Base-by-base conservation (phyloP, 108 stramenopile species). In the Schizochytrium sp. region DNA sequence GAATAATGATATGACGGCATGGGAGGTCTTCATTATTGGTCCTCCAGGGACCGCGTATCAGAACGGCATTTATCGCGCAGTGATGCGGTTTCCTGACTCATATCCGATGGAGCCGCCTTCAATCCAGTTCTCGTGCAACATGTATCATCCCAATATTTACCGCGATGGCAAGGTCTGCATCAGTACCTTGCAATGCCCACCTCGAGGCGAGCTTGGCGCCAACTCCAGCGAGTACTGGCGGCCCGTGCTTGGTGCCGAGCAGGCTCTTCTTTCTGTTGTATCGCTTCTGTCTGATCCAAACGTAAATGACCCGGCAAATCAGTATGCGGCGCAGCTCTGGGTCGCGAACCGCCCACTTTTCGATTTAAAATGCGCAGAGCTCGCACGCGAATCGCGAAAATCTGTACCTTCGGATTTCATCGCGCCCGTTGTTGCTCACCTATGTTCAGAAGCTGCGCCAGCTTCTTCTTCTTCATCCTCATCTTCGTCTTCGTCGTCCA, bases 91-190 rank as follows among this genome's bases (percentile, higher is more conserved):
- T 53, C 76, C 76, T 12, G 23, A 83, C 23, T 6, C 76, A 23
- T 83, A 83, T 45, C 76, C 76, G 76, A 83, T 83, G 76, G 76
- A 83, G 0, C 76, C 76, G 10, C 76, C 76, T 6, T 83, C 76
- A 6, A 83, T 83, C 25, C 76, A 83, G 51, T 83, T 83, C 76
- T 25, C 76, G 6, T 83, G 48, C 25, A 23, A 34, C 2, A 53
- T 83, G 45, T 47, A 53, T 34, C 76, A 83, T 53, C 76, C 76
- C 14, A 83, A 83, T 23, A 53, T 83, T 47, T 83, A 53, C 23
- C 48, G 45, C 25, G 76, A 83, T 23, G 76, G 76, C 23, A 83
- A 83, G 76, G 76, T 83, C 48, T 83, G 76, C 76, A 83, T 83
- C 51, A 45, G 43, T 4, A 83, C 76, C 48, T 28, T 83, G 76